Base-by-base conservation (phyloP, 2,329 filamentous ascomycete species). In the Ilyonectria sp. region DNA sequence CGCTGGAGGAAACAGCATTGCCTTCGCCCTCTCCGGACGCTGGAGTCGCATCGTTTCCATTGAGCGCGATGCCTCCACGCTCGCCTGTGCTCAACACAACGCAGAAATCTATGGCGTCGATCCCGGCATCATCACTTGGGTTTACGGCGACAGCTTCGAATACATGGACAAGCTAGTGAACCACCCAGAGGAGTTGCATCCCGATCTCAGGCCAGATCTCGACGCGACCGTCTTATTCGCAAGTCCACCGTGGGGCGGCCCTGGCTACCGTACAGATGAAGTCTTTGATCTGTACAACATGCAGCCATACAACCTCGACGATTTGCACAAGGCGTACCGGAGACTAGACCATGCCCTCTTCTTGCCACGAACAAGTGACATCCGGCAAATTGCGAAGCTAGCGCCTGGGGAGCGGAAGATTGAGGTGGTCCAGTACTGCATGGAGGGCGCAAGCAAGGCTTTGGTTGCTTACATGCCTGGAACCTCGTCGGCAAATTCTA, bases 81-180 rank as follows among this genome's bases (percentile, higher is more conserved):
- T 99, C 7, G 91, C 92, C 52, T 99, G 97, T 81, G 96, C 94
- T 29, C 95, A 97, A 82, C 91, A 97, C 79, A 99, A 99, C 79
- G 94, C 96, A 8, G 86, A 90, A 61, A 84, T 98, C 52, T 97
- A 98, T 78, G 95, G 92, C 4, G 93, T 97, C 0, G 83, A 85
- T 3, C 88, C 91, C 55, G 90, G 78, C 11, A 65, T 89, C 76
- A 95, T 99, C 75, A 93, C 90, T 61, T 99, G 94, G 92, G 87
- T 98, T 43, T 86, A 93, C 61, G 95, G 92, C 4, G 95, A 98
- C 81, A 96, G 93, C 78, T 97, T 99, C 76, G 87, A 93, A 40
- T 90, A 91, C 54, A 81, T 97, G 26, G 80, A 85, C n/a, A 76
- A 80, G 31, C 76, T 86, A 7, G 70, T 80, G 49, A 77, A 81